These are phyloP conservation scores for Camellia sinensis DNA, from an alignment of 148 eudicot species.

Conservation along the genomic window DNA sequence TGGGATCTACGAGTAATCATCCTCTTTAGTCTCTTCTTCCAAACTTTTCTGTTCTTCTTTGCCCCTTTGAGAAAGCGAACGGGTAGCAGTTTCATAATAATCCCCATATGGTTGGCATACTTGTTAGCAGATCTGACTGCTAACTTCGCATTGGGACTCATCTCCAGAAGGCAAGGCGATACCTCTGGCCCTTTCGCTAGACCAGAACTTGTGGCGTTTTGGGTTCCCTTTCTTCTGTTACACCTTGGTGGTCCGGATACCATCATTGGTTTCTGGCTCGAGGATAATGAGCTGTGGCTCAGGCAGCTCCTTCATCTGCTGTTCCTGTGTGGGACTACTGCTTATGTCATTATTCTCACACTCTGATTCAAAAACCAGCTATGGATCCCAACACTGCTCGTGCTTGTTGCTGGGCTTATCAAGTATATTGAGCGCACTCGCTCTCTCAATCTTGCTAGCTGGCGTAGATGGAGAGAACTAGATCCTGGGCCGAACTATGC, in stretches of 20 bases:
- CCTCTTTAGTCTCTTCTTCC: constrained; percentile 5
- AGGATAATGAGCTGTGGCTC: constrained; percentile 18
- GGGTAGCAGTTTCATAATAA: background rate
- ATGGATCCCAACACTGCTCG: constrained; percentile 12
- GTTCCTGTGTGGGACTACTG: background rate
- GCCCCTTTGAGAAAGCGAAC: constrained; percentile 13
- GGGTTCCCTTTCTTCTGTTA: constrained; percentile 16
- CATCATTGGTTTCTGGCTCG: constrained; percentile 2
- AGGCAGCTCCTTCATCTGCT: background rate
- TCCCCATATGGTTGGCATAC: constrained; percentile 12
- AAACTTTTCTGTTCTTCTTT: background rate
- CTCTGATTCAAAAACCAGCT: background rate
- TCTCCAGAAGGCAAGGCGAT: constrained; percentile 11
- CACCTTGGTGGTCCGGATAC: constrained; percentile 19
- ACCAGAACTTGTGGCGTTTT: background rate
- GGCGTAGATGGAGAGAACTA: constrained; percentile 26
- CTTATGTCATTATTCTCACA: constrained; percentile 6
- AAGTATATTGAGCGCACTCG: constrained; percentile 11
- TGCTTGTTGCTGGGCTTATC: constrained; percentile 8
- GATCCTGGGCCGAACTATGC: constrained; percentile 54
- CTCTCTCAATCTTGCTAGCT: constrained; percentile 15
- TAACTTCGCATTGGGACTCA: constrained; percentile 6
- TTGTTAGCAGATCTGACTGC: constrained; percentile 11
- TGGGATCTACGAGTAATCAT: constrained; percentile 11
- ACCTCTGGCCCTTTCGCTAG: background rate